Evolutionary conservation across 140 eudicot species (phyloP).

Genomic region (Senecio squalidus): DNA sequence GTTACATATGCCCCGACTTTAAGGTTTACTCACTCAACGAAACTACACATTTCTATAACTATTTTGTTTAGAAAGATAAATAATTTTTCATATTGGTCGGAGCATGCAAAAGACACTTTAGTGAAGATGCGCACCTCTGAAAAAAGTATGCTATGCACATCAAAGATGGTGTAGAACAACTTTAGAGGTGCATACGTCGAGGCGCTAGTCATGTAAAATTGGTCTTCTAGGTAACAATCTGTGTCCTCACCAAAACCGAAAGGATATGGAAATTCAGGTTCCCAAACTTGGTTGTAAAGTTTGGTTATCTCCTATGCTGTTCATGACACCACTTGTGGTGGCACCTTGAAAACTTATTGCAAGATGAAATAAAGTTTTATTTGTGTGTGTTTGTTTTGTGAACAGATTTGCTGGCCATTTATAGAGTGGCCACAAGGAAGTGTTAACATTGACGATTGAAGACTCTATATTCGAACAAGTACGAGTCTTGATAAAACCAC

Average conservation of each 20-base stretch:
- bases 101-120: conserved; percentile 25
- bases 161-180: conserved; percentile 12
- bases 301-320: conserved; percentile 20
- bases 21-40: too few species aligned
- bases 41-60: too few species aligned
- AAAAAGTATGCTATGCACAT: conserved; percentile 26
- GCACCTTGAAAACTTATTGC: neutral
- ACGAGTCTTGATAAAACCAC: too few species aligned
- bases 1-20: too few species aligned
- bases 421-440: too few species aligned
- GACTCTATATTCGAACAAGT: too few species aligned
- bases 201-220: conserved; percentile 36
- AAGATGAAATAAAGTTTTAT: neutral
- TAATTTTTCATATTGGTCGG: conserved; percentile 6
- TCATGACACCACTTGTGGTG: neutral
- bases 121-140: conserved; percentile 18
- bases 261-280: conserved; percentile 48
- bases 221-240: conserved; percentile 22
- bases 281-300: conserved; percentile 42
- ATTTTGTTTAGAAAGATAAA: too few species aligned
- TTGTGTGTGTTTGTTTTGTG: too few species aligned
- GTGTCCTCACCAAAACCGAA: conserved; percentile 40
- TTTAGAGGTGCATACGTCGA: conserved; percentile 34
- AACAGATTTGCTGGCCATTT: too few species aligned
- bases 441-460: too few species aligned